Percentiles rank a stretch among this genome's conserved stretches.
phyloP scores from a whole-genome alignment of 2,329 filamentous ascomycete species.

The Nemania sp. region DNA sequence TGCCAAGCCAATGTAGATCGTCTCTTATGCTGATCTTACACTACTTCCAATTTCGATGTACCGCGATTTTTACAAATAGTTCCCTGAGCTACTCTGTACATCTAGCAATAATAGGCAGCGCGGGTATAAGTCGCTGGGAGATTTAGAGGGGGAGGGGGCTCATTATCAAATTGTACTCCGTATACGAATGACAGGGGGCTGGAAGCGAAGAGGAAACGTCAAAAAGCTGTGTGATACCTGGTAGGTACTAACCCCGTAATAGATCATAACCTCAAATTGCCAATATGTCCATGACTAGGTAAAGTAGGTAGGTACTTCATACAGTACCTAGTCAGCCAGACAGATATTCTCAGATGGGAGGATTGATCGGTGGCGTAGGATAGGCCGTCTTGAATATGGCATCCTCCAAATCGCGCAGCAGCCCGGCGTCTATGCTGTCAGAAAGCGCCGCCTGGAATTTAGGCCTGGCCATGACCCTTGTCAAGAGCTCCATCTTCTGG shows the following conservation, averaged over 20 bases:
- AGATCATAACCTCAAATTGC: not conserved
- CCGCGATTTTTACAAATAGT: no score
- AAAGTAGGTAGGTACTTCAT: no score
- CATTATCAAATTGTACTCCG: no score
- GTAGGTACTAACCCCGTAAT: not conserved
- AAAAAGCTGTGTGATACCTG: no score
- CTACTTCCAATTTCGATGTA: no score
- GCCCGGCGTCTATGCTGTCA: conserved; percentile 3
- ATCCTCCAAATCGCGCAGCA: conserved; percentile 16
- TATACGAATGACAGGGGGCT: no score
- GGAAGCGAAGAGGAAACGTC: not conserved
- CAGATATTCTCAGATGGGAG: not conserved
- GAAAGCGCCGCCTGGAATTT: conserved; percentile 14
- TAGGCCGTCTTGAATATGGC: conserved; percentile 23
- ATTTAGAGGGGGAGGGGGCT: no score
- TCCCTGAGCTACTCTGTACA: no score
- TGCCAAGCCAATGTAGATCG: no score
- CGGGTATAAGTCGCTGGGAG: no score
- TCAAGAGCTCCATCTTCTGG: conserved; percentile 23
- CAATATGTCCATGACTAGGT: not conserved
- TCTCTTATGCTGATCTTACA: no score
- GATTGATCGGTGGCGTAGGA: conserved; percentile 21
- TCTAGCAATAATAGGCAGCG: no score
- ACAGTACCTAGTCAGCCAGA: not conserved
- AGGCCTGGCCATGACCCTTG: conserved; percentile 19